Evolutionary conservation across 108 stramenopile genomes (phyloP).

Genomic region (Stephanodiscus minutulus): DNA sequence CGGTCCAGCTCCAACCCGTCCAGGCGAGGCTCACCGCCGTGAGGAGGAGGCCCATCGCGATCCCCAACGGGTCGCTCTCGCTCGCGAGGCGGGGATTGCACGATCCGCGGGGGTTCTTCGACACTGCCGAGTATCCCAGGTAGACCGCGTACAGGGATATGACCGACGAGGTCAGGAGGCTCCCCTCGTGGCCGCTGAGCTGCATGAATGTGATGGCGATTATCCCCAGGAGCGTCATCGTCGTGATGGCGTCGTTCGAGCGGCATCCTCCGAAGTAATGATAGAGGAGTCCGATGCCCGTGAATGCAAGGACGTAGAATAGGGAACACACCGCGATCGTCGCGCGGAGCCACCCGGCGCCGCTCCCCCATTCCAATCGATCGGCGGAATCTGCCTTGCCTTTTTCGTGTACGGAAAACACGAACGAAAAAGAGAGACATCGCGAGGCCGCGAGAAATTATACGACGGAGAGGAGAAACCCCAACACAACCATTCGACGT

Average conservation of each 20-base stretch:
- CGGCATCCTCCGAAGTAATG: constrained; percentile 76
- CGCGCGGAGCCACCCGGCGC: constrained; percentile 67
- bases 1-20: constrained; percentile 75
- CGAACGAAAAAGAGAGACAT: background rate
- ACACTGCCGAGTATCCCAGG: constrained; percentile 85
- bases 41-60: constrained; percentile 73
- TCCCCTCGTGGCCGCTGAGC: constrained; percentile 76
- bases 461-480: no score
- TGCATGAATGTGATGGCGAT: constrained; percentile 70
- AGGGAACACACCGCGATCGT: constrained; percentile 65
- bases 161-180: constrained; percentile 83
- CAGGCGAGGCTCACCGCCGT: constrained; percentile 83
- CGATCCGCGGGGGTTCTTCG: constrained; percentile 69
- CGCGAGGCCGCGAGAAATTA: no score
- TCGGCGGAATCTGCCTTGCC: constrained; percentile 75
- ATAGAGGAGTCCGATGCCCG: constrained; percentile 80
- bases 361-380: constrained; percentile 70
- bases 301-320: constrained; percentile 60
- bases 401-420: background rate
- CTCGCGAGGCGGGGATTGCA: constrained; percentile 87
- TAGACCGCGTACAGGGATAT: constrained; percentile 86
- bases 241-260: constrained; percentile 77
- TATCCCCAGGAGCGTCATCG: constrained; percentile 80
- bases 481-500: no score
- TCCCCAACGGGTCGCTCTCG: constrained; percentile 71